Conservation (phyloP, 352 stramenopile genomes). For the Pythium pyrilobum region DNA sequence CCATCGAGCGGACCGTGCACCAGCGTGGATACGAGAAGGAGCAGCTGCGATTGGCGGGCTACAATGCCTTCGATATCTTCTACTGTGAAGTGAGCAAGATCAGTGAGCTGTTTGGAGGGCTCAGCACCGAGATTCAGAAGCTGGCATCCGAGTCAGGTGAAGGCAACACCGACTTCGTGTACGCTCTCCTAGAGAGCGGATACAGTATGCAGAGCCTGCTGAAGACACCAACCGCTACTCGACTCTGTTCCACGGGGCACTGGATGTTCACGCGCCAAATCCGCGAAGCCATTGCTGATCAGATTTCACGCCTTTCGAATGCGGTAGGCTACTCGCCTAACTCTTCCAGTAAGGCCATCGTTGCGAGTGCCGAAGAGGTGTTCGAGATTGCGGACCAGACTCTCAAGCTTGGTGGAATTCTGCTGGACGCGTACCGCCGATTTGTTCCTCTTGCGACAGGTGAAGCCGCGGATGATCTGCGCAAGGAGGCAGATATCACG, state of each 20-base stretch:
- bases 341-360: constrained; percentile 26
- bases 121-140: constrained; percentile 54
- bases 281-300: constrained; percentile 54
- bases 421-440: constrained; percentile 52
- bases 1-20: constrained; percentile 69
- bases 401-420: constrained; percentile 35
- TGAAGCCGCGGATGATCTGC: constrained; percentile 51
- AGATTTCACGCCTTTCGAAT: constrained; percentile 51
- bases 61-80: constrained; percentile 86
- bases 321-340: constrained; percentile 42
- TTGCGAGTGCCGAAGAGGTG: constrained; percentile 49
- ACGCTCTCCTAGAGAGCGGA: constrained; percentile 54
- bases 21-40: constrained; percentile 73
- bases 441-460: constrained; percentile 34
- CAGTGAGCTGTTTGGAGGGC: constrained; percentile 48
- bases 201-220: constrained; percentile 72
- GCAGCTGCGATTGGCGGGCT: constrained; percentile 71
- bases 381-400: constrained; percentile 67
- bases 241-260: constrained; percentile 29
- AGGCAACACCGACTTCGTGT: constrained; percentile 53
- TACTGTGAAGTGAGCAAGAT: constrained; percentile 85
- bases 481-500: constrained; percentile 50
- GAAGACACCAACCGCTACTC: constrained; percentile 25
- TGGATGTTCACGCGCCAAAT: constrained; percentile 61
- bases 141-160: constrained; percentile 50